Evolutionary conservation across 1,284 basidiomycete species (phyloP).

Genomic region (Apiotrichum akiyoshidainum): DNA sequence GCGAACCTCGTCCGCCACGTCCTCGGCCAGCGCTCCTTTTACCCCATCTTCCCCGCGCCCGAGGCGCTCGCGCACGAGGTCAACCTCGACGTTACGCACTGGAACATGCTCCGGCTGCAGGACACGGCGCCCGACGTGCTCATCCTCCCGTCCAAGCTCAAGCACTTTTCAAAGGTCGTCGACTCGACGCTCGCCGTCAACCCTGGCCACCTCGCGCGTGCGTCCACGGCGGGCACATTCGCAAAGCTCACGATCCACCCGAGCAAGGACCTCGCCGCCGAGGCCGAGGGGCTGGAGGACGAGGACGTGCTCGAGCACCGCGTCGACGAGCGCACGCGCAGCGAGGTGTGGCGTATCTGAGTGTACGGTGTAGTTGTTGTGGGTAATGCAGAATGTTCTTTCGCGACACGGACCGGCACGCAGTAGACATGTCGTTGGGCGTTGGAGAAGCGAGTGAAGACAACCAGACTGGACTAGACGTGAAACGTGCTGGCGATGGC

Average conservation of each 20-base stretch:
- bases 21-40: slow-evolving; percentile 86
- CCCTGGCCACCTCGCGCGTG: slow-evolving; percentile 43
- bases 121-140: slow-evolving; percentile 69
- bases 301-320: slow-evolving; percentile 36
- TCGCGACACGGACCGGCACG: too few relatives aligned
- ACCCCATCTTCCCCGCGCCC: slow-evolving; percentile 88
- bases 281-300: slow-evolving; percentile 20
- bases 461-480: too few relatives aligned
- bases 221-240: slow-evolving; percentile 48
- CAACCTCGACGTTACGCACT: slow-evolving; percentile 80
- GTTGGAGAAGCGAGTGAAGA: too few relatives aligned
- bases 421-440: too few relatives aligned
- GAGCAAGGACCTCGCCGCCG: slow-evolving; percentile 24
- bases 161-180: slow-evolving; percentile 71
- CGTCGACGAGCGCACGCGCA: slow-evolving; percentile 45
- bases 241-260: slow-evolving; percentile 49
- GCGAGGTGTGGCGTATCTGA: slow-evolving; percentile 43
- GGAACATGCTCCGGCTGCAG: slow-evolving; percentile 49
- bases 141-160: slow-evolving; percentile 76
- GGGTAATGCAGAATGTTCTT: too few relatives aligned
- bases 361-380: not conserved
- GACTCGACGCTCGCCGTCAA: slow-evolving; percentile 51
- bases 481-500: too few relatives aligned
- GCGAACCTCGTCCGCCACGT: slow-evolving; percentile 73
- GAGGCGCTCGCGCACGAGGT: slow-evolving; percentile 68